Evolutionary conservation across 371 early-diverging fungal genomes (phyloP).

Genomic region (Blastocladiella emersonii): DNA sequence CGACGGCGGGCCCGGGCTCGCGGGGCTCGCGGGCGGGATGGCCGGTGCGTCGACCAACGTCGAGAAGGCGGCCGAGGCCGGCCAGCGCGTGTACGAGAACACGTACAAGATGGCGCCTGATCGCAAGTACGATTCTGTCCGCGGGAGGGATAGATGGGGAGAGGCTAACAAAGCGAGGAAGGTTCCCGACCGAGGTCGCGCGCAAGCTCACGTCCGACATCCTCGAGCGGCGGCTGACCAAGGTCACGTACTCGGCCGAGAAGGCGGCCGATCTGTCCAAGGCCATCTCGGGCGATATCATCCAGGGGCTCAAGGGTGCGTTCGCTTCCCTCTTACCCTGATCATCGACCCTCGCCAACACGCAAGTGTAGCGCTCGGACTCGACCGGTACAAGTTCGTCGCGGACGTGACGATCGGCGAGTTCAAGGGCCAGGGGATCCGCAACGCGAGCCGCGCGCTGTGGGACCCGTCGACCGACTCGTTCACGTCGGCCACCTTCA

Average conservation of each 20-base stretch:
- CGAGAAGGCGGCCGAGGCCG: slow-evolving; percentile 5
- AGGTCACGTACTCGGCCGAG: slow-evolving; percentile 29
- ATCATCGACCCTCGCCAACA: slow-evolving; percentile 2
- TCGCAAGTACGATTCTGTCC: slow-evolving; percentile 17
- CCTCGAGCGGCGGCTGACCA: slow-evolving; percentile 21
- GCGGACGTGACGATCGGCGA: slow-evolving; percentile 35
- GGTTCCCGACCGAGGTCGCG: slow-evolving; percentile 27
- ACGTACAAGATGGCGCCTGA: slow-evolving; percentile 35
- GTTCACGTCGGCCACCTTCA: slow-evolving; percentile 28
- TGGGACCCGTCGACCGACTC: slow-evolving; percentile 37
- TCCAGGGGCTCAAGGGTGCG: slow-evolving; percentile 31
- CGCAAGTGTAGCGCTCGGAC: slow-evolving; percentile 23
- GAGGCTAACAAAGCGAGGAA: no score
- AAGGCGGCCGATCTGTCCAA: slow-evolving; percentile 22
- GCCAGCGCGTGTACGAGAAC: slow-evolving; percentile 28
- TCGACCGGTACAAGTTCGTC: slow-evolving; percentile 32
- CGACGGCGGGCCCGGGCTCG: no score
- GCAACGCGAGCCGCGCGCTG: slow-evolving; percentile 25
- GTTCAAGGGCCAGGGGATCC: slow-evolving; percentile 39
- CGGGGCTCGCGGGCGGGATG: not conserved
- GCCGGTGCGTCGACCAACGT: not conserved
- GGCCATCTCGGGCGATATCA: slow-evolving; percentile 28
- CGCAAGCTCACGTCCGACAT: slow-evolving; percentile 19
- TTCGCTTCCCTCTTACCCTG: no score
- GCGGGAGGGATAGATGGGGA: not conserved